phyloP scores from a whole-genome alignment of 257 asterid genomes.

The Scutellaria baicalensis region DNA sequence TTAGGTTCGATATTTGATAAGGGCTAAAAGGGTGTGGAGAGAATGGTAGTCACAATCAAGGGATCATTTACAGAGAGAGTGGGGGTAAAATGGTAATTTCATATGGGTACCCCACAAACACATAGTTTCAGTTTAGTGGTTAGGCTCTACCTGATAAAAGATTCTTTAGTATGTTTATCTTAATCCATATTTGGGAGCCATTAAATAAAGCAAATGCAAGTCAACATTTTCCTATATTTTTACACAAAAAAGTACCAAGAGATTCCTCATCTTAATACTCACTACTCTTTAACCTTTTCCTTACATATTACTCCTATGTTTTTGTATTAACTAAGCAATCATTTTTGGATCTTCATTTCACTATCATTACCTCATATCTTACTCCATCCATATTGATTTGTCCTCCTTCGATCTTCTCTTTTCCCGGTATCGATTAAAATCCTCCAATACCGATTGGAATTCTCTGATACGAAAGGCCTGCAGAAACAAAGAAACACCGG shows the following conservation, averaged over 20 bases:
- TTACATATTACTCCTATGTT: slow-evolving; percentile 23
- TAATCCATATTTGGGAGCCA: neutral
- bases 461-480: too few relatives aligned
- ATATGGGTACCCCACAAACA: too few relatives aligned
- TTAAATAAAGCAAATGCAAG: neutral
- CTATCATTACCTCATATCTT: neutral
- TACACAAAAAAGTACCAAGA: slow-evolving; percentile 14
- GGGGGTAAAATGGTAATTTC: slow-evolving; percentile 8
- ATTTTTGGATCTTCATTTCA: slow-evolving; percentile 8
- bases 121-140: neutral
- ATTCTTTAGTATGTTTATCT: neutral
- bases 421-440: too few relatives aligned
- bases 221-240: slow-evolving; percentile 15
- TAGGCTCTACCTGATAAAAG: neutral
- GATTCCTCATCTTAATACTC: slow-evolving; percentile 18
- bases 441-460: too few relatives aligned
- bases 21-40: neutral
- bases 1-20: slow-evolving; percentile 2
- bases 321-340: slow-evolving; percentile 10
- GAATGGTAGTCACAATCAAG: slow-evolving; percentile 14
- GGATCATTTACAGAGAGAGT: neutral
- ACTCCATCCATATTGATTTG: too few relatives aligned
- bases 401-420: too few relatives aligned
- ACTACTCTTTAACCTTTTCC: slow-evolving; percentile 8
- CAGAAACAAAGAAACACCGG: too few relatives aligned